phyloP scores from a whole-genome alignment of 331 rosid genomes.

The Malus hybrid region DNA sequence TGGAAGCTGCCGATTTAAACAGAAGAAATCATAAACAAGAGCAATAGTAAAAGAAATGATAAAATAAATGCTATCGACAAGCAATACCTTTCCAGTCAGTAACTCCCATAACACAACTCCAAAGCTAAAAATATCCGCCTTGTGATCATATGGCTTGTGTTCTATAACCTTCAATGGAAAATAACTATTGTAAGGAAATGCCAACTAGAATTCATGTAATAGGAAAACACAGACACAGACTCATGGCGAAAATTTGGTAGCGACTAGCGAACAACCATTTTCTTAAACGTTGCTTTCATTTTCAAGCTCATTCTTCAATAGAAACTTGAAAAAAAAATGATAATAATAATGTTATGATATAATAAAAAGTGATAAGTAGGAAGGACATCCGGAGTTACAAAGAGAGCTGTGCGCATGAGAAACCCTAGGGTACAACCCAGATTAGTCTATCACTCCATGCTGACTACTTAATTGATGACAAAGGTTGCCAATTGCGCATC shows the following conservation, averaged over 20 bases:
- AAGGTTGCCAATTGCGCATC: no score
- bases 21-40: not conserved
- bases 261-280: not conserved
- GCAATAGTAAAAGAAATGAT: not conserved
- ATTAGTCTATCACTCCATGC: not conserved
- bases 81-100: slow-evolving; percentile 84
- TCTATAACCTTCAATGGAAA: slow-evolving; percentile 25
- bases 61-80: not conserved
- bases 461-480: not conserved
- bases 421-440: not conserved
- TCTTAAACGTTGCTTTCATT: not conserved
- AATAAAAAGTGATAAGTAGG: not conserved
- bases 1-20: slow-evolving; percentile 67
- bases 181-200: no score
- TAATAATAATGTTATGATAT: not conserved
- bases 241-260: no score
- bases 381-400: not conserved
- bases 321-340: not conserved
- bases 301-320: not conserved
- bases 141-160: slow-evolving; percentile 98
- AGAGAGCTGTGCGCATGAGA: not conserved
- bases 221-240: not conserved
- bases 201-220: no score
- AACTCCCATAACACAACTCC: slow-evolving; percentile 90
- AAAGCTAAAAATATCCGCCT: slow-evolving; percentile 96